Base-by-base conservation (phyloP, 2,329 filamentous ascomycete species). In the Chaetomium sp. region DNA sequence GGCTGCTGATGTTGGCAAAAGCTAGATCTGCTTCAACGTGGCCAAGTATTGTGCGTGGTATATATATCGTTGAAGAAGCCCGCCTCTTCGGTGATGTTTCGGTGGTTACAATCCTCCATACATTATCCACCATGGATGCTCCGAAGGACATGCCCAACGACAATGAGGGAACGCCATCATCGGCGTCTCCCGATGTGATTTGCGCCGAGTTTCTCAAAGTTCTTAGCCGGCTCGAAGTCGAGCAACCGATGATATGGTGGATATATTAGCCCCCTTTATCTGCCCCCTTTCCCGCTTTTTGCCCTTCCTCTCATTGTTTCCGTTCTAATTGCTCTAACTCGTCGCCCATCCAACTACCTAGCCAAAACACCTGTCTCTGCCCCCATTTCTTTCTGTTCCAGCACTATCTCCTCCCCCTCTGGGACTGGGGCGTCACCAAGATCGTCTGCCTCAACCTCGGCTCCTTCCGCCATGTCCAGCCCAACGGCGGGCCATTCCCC, bases 201-300 rank as follows among this genome's bases (percentile, higher is more conserved):
- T 53, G 48, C 43, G 33, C 55, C 10, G 58, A 60, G 27, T 55
- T 60, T 8, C 53, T 60, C 42, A 53, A 58, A 5, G 44, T 58
- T 11, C 50, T 58, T 10, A 41, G 51, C 36, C 53, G 55, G 12
- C 49, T 14, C 2, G 52, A 58, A 11, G 50, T 46, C n/a, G 55
- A 58, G 34, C 55, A 60, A 27, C 49, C 53, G 35, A 44, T 52
- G 19, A 52, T 58, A 19, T 60, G 53, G 51, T 41, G 32, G 2
- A 42, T 19, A 27, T 40, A 42, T 6, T n/a, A n/a, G 2, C 10
- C 10, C 48, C 2, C 9, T 3, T 3, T 27, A 27, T 27, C 19
- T 27, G 3, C 19, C 19, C 19, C 19, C 19, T 27, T 27, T 27
- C 3, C 19, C 19, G 2, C 3, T 27, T 27, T 27, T 27, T 3